Evolutionary conservation across 75 land plant species (phyloP), one percentile per base, ranked within the genome.

Genomic region (Chamaecyparis obtusa): DNA sequence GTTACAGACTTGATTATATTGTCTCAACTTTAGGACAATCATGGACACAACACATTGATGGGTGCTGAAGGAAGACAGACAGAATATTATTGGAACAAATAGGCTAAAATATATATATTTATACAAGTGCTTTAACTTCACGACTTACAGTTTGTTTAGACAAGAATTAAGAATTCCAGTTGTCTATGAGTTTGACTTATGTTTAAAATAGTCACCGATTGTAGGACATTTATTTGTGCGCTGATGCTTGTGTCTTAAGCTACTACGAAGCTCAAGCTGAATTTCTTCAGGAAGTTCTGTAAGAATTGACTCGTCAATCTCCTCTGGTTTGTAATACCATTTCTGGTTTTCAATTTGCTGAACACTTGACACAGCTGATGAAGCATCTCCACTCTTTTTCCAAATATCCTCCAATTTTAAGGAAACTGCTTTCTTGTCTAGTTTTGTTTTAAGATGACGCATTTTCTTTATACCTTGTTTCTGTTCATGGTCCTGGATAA

Each of bases 221-320:
- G 85, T 87, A 32, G 88, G 43, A 49, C 84, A 88, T 83, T 85
- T 91, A 17, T 44, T 41, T 24, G 32, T 64, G 41, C 64, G 86
- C 55, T 87, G n/a, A 10, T 90, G 86, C n/a, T 89, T 84, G 9
- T 87, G 90, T 54, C 88, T 91, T 39, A 95, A 87, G 90, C 92
- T 91, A 19, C 85, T 86, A 16, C 90, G 90, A 35, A 96, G 82
- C 90, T 96, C 98, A 39, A 69, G 87, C 74, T 93, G 98, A 74
- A 96, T 93, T 86, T 96, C 94, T 35, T 48, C 83, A 0, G 98
- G 98, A 32, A 96, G 89, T 83, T 96, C 96, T 81, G 91, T 88
- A n/a, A 96, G 82, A 39, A 94, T 92, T 57, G 89, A 57, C 16
- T 89, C 90, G 54, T 96, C 98, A 82, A 96, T 95, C 37, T 96